Evolutionary conservation across 108 stramenopile genomes (phyloP).

Genomic region (Cyclostephanos invisitatus): DNA sequence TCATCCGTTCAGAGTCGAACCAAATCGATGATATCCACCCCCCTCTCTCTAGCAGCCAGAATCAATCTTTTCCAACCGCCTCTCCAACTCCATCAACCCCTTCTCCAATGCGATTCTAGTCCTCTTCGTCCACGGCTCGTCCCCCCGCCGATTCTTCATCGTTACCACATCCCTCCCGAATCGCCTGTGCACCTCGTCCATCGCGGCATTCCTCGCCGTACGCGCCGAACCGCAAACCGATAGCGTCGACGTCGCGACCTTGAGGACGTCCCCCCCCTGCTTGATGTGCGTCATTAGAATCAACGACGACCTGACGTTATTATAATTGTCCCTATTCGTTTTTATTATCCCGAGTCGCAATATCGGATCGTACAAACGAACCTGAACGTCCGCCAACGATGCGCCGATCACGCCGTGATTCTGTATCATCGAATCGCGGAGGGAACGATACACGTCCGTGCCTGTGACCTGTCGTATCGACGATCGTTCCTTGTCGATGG

Average conservation of each 20-base stretch:
- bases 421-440: constrained; percentile 32
- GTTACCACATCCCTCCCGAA: constrained; percentile 9
- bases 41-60: constrained; percentile 17
- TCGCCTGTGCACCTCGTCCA: constrained; percentile 37
- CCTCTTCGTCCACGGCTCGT: constrained; percentile 24
- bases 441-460: constrained; percentile 34
- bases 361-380: constrained; percentile 58
- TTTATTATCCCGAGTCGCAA: constrained; percentile 56
- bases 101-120: constrained; percentile 17
- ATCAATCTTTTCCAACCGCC: constrained; percentile 32
- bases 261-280: constrained; percentile 24
- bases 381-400: constrained; percentile 32
- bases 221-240: constrained; percentile 67
- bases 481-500: neutral
- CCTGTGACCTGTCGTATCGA: constrained; percentile 26
- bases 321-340: constrained; percentile 54
- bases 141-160: neutral
- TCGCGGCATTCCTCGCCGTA: constrained; percentile 61
- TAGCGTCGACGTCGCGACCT: constrained; percentile 54
- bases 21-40: no score
- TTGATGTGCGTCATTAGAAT: constrained; percentile 46
- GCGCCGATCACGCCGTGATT: constrained; percentile 34
- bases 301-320: constrained; percentile 50
- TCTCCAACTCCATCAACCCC: constrained; percentile 25
- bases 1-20: no score